Base-by-base conservation (phyloP, 805 yeast genomes). In the Naumovozyma baii region DNA sequence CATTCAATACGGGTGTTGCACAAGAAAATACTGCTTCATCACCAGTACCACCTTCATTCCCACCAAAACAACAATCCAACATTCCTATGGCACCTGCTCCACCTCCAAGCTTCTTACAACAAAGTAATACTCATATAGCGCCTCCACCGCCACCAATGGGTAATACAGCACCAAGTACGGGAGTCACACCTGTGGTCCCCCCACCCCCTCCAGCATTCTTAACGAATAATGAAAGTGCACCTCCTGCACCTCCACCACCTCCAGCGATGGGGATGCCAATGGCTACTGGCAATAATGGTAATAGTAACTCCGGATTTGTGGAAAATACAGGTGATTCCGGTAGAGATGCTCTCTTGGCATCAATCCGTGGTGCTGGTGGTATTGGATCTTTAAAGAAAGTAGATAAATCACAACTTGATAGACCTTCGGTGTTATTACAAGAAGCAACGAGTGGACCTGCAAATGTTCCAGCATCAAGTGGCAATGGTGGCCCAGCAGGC, bases 361-460 rank as follows among this genome's bases (percentile, higher is more conserved):
- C 96, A 1, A 90, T 90, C 49, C 71, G 95, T 50, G 76, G 80
- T 30, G 79, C 95, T 0, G 81, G 79, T 12, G 88, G 90, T 29
- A 30, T 88, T 3, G 80, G 81, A 0, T 53, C 75, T 4, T 70
- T 90, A 48, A 76, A 70, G 47, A 85, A 80, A 56, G 81, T 82
- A 2, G 96, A 90, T 59, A 90, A 87, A 61, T 62, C 85, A 0
- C 87, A 82, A 51, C 64, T 86, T 31, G 96, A 88, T 28, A 75
- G 71, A 45, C 95, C 96, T 8, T 77, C 81, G 29, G 84, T 73
- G 0, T 51, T 83, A 14, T 61, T 83, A 14, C 83, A 73, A 53
- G 90, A 82, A 55, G 85, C 85, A 2, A 66, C 68, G 31, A 90
- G 90, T 18, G 83, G 76, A 37, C 42, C 52, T 5, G 55, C 72